Base-by-base conservation (phyloP, 352 stramenopile species). In the Globisporangium sylvaticum region DNA sequence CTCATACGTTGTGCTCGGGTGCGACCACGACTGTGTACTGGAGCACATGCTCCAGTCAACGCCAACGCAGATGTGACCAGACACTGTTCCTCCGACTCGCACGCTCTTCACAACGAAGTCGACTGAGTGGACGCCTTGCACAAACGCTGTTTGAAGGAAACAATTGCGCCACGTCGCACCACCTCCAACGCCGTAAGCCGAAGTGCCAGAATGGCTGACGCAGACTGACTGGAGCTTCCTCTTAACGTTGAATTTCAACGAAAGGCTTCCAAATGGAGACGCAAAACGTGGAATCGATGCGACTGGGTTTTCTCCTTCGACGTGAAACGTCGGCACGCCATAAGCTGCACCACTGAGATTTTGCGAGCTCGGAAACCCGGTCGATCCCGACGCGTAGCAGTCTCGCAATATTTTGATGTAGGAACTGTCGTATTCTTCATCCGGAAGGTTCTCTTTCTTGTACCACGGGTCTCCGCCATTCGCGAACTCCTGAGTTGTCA, bases 381-480 rank as follows among this genome's bases (percentile, higher is more conserved):
- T 84, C 34, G 88, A 96, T 5, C 85, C 85, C 0, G 88, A 96
- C 1, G 86, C 87, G 32, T 96, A 96, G 65, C 88, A 96, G 34
- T 96, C 88, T 10, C 87, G 80, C 54, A 96, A 69, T 62, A 96
- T 93, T 50, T 90, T 92, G 67, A 96, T 92, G 67, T 93, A 93
- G 4, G 84, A 93, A 10, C 72, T 72, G 65, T 96, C 88, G 60
- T 96, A 96, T 54, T 96, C 84, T 68, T 96, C 88, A 55, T 94
- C 87, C 0, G 87, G 88, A 1, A 93, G 46, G 27, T 96, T 95
- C 60, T 96, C 88, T 62, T 93, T 92, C 64, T 96, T 96, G 75
- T 96, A 96, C 88, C 88, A 96, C 7, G 88, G 86, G 59, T 96
- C 88, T 27, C 88, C 88, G 57, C 87, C 86, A 54, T 96, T 94